These are phyloP conservation scores for Pythium volutum DNA, from an alignment of 352 stramenopile species.

Conservation along the genomic window DNA sequence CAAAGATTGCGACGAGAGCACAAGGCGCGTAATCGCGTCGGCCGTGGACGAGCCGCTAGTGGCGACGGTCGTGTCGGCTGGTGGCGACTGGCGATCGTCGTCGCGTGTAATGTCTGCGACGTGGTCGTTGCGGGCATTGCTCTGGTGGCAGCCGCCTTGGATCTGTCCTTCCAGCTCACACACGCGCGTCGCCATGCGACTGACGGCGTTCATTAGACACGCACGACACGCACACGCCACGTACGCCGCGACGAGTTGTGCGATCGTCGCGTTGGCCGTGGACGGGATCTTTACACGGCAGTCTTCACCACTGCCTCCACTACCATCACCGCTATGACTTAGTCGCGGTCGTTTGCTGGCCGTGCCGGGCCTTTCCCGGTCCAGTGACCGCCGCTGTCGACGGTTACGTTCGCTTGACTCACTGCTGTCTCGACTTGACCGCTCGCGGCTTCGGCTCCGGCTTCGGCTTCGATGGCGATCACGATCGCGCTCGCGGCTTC, in stretches of 20 bases:
- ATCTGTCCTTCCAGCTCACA: neutral
- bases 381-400: too few species aligned
- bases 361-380: too few species aligned
- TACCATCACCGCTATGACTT: neutral
- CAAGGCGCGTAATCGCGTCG: conserved; percentile 5
- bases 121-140: neutral
- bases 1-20: neutral
- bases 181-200: conserved; percentile 5
- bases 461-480: too few species aligned
- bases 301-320: neutral
- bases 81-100: conserved; percentile 1
- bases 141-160: neutral
- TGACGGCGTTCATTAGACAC: conserved; percentile 8
- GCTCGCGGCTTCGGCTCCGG: neutral
- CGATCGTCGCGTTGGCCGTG: neutral
- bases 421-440: neutral
- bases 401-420: neutral
- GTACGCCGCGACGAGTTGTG: conserved; percentile 3
- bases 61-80: neutral
- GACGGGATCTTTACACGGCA: neutral
- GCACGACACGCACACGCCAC: conserved; percentile 12
- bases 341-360: neutral
- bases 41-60: neutral
- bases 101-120: conserved; percentile 8
- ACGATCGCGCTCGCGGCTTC: neutral